Evolutionary conservation across 192 early-diverging fungal species (phyloP), one percentile per base, ranked within the genome.

Genomic region (Coemansia sp.): DNA sequence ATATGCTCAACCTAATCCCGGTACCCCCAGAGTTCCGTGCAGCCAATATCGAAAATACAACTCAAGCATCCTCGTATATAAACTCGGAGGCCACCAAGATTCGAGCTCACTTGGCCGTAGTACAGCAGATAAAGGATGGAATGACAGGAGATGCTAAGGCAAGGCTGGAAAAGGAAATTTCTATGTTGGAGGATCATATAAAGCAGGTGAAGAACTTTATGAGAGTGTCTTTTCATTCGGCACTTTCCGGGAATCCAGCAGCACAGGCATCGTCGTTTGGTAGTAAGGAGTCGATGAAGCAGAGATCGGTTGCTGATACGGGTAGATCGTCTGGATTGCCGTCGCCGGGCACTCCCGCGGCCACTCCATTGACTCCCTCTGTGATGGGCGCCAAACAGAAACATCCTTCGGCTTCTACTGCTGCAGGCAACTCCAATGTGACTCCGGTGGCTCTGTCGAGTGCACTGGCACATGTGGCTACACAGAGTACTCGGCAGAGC

Each of bases 391-490:
- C 44, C 14, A 61, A 61, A 50, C 39, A 59, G 38, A 40, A 41
- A 21, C 23, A 26, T 4, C 26, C 30, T 15, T 13, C 40, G 20
- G 38, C 26, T 18, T 20, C 47, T n/a, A 15, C 19, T 26, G 31
- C 35, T 39, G 44, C 56, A 10, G 15, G 41, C 42, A 73, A 73
- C 33, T 47, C 70, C 3, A 65, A 55, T 10, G 53, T 45, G 6
- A 75, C 72, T 6, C 72, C 59, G 4, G 67, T 77, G 7, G 59
- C 73, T 0, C 28, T 77, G 47, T 69, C 67, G 5, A 66, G 73
- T 19, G 73, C 73, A 1, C 51, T 77, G 19, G 67, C 73, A 14
- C 73, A 77, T 46, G 73, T 77, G 26, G 73, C 73, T 14, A 65
- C 63, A 35, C 73, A 77, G 51, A 77, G 67, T 47, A 70, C 67